phyloP scores from a whole-genome alignment of 805 yeast species.

The Metschnikowia santaceciliae region DNA sequence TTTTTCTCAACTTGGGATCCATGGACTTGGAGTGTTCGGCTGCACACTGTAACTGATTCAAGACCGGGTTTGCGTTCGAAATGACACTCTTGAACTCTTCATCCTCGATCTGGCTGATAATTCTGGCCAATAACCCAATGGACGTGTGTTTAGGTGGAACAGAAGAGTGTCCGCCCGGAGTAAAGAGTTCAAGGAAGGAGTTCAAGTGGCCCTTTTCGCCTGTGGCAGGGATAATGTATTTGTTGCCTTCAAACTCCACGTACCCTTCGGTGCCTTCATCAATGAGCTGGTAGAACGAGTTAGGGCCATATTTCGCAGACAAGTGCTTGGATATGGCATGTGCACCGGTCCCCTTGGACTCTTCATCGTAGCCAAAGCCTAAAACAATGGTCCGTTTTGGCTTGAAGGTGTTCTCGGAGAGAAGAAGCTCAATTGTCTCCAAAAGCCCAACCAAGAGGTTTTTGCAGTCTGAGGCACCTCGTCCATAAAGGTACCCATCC shows the following conservation, averaged over 20 bases:
- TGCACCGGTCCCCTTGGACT: conserved; percentile 41
- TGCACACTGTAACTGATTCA: conserved; percentile 40
- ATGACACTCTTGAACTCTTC: conserved; percentile 34
- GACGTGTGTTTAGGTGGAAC: conserved; percentile 48
- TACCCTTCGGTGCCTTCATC: conserved; percentile 35
- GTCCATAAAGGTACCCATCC: conserved; percentile 41
- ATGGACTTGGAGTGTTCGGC: conserved; percentile 42
- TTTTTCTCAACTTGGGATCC: conserved; percentile 28
- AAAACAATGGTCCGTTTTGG: conserved; percentile 44
- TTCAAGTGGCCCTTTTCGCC: conserved; percentile 48
- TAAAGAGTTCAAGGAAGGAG: conserved; percentile 35
- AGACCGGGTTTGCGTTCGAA: conserved; percentile 42
- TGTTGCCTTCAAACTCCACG: conserved; percentile 24
- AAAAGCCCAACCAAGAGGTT: conserved; percentile 41
- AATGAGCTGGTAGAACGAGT: conserved; percentile 41
- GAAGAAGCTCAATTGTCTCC: conserved; percentile 33
- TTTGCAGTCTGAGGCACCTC: conserved; percentile 39
- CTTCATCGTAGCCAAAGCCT: conserved; percentile 53
- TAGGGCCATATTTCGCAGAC: conserved; percentile 35
- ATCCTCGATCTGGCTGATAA: conserved; percentile 38
- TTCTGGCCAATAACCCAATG: conserved; percentile 44
- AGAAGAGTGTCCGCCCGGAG: conserved; percentile 52
- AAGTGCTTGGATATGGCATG: conserved; percentile 31
- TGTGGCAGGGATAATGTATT: conserved; percentile 32
- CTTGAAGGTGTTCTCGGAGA: conserved; percentile 28